Evolutionary conservation across 306 rosid species (phyloP), one percentile per base, ranked within the genome.

Genomic region (Vigna nakashimae): DNA sequence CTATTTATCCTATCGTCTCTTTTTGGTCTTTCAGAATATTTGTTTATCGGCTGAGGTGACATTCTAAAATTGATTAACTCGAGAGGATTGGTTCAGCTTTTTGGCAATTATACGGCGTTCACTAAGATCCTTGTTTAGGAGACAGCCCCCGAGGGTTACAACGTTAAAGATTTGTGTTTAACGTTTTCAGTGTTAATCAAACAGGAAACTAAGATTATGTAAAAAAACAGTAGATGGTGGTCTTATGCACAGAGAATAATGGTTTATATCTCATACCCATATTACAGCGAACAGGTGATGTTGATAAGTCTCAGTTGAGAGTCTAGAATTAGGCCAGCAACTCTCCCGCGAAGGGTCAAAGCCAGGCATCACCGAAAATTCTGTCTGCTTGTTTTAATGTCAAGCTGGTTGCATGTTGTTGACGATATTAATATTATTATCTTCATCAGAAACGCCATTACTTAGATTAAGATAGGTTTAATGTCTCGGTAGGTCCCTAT

Each of bases 281-380:
- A 46, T 71, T 24, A 16, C 79, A 76, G 76, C 75, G 65, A 36
- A 42, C 24, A 64, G 36, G 9, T 49, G 32, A 51, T 65, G 64
- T 17, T 17, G 74, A 38, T 32, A 62, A 79, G 76, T 18, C 65
- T 80, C 0, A 10, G 28, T 42, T 30, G 22, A 63, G 49, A 20
- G 50, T 28, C n/a, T 45, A 62, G 75, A 78, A 73, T 66, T 65
- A 36, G 65, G 71, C 76, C 86, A 78, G 63, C 68, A 66, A 67
- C 84, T 71, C 84, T 65, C 38, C 72, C 38, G 3, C 65, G 55
- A 67, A 67, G 80, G 38, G 71, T 77, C 85, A 57, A 80, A 76
- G 28, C 73, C 63, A 66, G 65, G 77, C 80, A 65, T 65, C 82
- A 43, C 45, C 17, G 13, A 67, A 71, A 53, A 6, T 79, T 62